These are phyloP conservation scores for Leishmania mexicana DNA, from an alignment of 208 protist genomes.

Conservation along the genomic window DNA sequence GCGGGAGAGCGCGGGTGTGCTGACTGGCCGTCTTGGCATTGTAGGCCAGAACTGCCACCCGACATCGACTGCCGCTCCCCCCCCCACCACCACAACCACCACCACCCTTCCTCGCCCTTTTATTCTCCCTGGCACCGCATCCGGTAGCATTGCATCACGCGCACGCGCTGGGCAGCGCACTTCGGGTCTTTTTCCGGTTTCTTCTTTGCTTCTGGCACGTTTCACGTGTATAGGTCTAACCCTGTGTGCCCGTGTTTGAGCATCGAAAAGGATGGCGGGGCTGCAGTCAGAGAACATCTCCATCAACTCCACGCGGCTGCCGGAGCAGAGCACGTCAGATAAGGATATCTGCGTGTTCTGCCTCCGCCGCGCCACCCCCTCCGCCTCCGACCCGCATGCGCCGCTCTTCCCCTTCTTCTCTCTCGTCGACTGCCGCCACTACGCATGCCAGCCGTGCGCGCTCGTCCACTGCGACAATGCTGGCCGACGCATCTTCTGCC, in stretches of 20 bases:
- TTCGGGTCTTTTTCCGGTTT: background rate
- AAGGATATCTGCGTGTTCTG: conserved; percentile 73
- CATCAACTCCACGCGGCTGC: conserved; percentile 44
- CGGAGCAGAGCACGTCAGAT: conserved; percentile 31
- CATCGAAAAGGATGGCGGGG: conserved; percentile 53
- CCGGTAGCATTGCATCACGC: background rate
- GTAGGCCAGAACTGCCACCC: background rate
- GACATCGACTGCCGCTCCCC: background rate
- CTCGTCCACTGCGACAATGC: conserved; percentile 84
- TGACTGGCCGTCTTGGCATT: background rate
- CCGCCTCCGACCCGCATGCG: conserved; percentile 65
- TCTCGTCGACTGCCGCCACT: conserved; percentile 89
- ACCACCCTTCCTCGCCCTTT: background rate
- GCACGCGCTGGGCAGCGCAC: background rate
- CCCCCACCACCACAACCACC: background rate
- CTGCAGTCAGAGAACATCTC: conserved; percentile 85
- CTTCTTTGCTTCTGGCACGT: background rate
- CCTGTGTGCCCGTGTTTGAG: background rate
- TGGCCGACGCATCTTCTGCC: conserved; percentile 71
- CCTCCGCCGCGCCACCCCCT: conserved; percentile 40
- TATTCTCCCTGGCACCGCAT: background rate
- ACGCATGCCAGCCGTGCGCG: conserved; percentile 89
- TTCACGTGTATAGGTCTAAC: background rate
- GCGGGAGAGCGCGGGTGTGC: background rate
- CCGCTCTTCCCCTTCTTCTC: conserved; percentile 90